Evolutionary conservation across 768 basidiomycete genomes (phyloP).

Genomic region (Tulasnella sp.): DNA sequence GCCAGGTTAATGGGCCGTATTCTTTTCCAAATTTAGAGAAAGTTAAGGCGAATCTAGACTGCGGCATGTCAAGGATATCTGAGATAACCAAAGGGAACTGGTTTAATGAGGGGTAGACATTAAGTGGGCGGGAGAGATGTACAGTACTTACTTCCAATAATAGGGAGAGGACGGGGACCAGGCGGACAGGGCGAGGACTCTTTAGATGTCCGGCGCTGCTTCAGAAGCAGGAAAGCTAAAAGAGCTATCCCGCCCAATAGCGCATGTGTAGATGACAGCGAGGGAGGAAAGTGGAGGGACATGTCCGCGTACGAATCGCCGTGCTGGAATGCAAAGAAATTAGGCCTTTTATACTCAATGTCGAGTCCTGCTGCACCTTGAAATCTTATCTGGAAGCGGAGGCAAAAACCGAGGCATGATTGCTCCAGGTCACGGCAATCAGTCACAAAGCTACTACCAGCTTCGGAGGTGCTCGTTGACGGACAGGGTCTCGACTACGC

Average conservation of each 20-base stretch:
- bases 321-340: neutral
- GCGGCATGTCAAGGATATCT: constrained; percentile 17
- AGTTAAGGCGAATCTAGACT: neutral
- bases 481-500: neutral
- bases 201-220: neutral
- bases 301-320: neutral
- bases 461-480: no score
- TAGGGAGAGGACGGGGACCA: neutral
- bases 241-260: neutral
- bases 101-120: neutral
- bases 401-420: no score
- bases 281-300: neutral
- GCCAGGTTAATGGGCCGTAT: constrained; percentile 19
- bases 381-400: no score
- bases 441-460: neutral
- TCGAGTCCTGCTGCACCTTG: neutral
- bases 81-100: neutral
- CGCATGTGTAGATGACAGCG: neutral
- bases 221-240: neutral
- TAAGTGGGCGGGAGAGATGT: neutral
- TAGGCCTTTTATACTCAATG: neutral
- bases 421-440: no score
- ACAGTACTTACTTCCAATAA: neutral
- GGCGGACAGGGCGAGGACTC: neutral
- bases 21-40: neutral